Evolutionary conservation across 306 rosid species (phyloP).

Genomic region (Cucurbita moschata): DNA sequence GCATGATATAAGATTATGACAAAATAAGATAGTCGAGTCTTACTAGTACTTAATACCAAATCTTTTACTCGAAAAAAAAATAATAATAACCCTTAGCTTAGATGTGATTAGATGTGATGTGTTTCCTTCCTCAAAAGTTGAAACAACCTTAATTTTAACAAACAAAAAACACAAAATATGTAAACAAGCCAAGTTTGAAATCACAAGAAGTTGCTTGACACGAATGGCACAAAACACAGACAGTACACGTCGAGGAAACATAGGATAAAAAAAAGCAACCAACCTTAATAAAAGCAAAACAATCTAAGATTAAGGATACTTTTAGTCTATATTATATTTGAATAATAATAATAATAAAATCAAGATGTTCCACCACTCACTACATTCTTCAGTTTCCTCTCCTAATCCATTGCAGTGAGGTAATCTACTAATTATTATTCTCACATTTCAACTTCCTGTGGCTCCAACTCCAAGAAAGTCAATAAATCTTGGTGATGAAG

Average conservation of each 20-base stretch:
- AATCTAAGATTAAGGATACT: not conserved
- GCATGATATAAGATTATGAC: too few species aligned
- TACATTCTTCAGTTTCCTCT: not conserved
- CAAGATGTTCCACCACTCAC: not conserved
- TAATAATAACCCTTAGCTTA: too few species aligned
- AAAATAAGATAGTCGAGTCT: too few species aligned
- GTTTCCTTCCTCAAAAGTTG: too few species aligned
- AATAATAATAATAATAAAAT: not conserved
- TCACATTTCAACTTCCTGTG: not conserved
- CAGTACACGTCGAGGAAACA: not conserved
- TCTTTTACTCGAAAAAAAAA: too few species aligned
- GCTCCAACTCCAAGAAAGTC: conserved; percentile 99
- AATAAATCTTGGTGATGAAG: conserved; percentile 44
- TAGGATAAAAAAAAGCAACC: not conserved
- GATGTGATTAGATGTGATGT: too few species aligned
- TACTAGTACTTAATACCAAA: too few species aligned
- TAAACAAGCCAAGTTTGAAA: too few species aligned
- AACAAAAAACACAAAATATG: too few species aligned
- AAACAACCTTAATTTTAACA: too few species aligned
- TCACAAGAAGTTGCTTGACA: not conserved
- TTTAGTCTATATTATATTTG: not conserved
- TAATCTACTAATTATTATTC: too few species aligned
- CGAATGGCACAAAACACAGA: not conserved
- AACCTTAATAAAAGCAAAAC: not conserved
- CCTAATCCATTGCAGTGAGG: not conserved